phyloP scores from a whole-genome alignment of 1,284 basidiomycete species.

The Cryptococcus maquisensis region DNA sequence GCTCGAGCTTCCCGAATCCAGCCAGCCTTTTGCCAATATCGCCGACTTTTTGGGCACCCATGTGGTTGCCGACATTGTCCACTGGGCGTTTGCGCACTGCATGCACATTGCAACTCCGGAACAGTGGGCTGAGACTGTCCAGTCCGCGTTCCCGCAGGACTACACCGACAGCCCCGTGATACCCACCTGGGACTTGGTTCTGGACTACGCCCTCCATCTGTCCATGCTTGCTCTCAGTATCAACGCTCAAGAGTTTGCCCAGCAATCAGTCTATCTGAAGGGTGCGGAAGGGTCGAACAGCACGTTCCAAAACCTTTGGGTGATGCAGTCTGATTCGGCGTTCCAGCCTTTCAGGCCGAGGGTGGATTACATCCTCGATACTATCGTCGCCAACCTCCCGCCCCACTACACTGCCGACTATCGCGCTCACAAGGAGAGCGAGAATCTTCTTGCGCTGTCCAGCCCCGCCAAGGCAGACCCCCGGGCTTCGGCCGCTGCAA shows the following conservation, averaged over 20 bases:
- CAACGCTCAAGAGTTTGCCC: constrained; percentile 60
- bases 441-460: constrained; percentile 48
- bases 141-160: constrained; percentile 6
- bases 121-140: constrained; percentile 22
- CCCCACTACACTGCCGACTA: constrained; percentile 52
- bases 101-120: constrained; percentile 29
- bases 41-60: constrained; percentile 33
- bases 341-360: constrained; percentile 68
- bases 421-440: constrained; percentile 46
- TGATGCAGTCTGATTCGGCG: constrained; percentile 67
- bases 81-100: constrained; percentile 37
- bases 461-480: constrained; percentile 27
- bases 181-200: constrained; percentile 54
- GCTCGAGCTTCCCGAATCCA: constrained; percentile 54
- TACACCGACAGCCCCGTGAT: constrained; percentile 17
- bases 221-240: constrained; percentile 76
- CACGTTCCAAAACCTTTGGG: constrained; percentile 61
- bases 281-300: constrained; percentile 39
- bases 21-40: constrained; percentile 31
- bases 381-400: constrained; percentile 55
- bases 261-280: constrained; percentile 54
- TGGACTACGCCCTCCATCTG: constrained; percentile 83
- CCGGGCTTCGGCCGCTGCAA: constrained; percentile 31
- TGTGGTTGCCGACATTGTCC: constrained; percentile 30
- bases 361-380: constrained; percentile 67